Base-by-base conservation (phyloP, 345 rosid genomes). In the Adansonia digitata region DNA sequence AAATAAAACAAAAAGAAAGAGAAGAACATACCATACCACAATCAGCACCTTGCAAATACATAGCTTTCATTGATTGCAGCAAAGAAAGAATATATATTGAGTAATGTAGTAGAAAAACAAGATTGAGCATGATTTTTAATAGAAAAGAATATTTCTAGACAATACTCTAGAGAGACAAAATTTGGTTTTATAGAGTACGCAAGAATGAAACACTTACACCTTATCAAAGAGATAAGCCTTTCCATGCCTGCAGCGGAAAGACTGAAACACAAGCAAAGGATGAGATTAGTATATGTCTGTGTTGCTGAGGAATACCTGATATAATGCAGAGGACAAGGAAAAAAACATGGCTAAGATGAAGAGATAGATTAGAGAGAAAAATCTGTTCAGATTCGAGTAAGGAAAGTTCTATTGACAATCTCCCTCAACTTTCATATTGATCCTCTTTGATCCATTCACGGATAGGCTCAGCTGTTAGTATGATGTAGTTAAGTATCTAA, bases 191-290 rank as follows among this genome's bases (percentile, higher is more conserved):
- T 35, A 42, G 18, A 45, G 24, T 24, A 2, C 24, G 7, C 14
- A 5, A 34, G 40, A 56, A 72, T 12, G 20, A 40, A 80, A 40
- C 39, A 81, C 94, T 88, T 84, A 86, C 97, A 82, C 90, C 20
- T 86, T 86, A 66, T 86, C 87, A 75, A 92, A 90, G 77, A 92
- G 93, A 80, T 87, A 87, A 67, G 94, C 94, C 80, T 79, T 83
- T 70, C 94, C 94, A 78, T 90, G 86, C 81, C 85, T 82, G 86
- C 91, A 81, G 80, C 80, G 92, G 82, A 92, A 92, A 17, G 88
- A 75, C 97, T 92, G 88, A 78, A 90, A 85, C 77, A 77, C 43
- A 65, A 6, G 40, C 0, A 39, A 77, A 74, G 75, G 18, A 70
- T 26, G 71, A n/a, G 27, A 69, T 83, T 52, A 78, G 67, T 68